Base-by-base conservation (phyloP, 2,329 filamentous ascomycete species). In the Alternaria arborescens region DNA sequence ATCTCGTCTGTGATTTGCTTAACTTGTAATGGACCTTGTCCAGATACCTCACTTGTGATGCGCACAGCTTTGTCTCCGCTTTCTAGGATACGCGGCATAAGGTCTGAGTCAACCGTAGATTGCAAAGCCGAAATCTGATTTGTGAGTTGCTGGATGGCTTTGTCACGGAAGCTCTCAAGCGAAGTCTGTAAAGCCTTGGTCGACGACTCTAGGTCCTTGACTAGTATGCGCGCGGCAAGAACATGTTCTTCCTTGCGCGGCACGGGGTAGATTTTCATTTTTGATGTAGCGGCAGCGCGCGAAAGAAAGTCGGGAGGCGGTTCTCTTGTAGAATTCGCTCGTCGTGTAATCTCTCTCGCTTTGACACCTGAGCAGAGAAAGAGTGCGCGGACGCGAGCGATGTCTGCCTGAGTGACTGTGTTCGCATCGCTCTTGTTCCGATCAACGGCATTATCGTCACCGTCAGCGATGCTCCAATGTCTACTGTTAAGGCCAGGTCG, bases 301-400 rank as follows among this genome's bases (percentile, higher is more conserved):
- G 47, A 75, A 36, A 82, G 77, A 44, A 80, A 80, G 4, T 62
- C 53, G 1, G 77, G 67, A 3, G 75, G 67, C 22, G 75, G 52
- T 3, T 71, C 62, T 14, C 76, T 76, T 0, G 74, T 65, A 36
- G 83, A 82, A 44, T 89, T 80, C 4, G 90, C 88, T 47, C 90
- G 87, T 4, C 88, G 86, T 28, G 85, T 84, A 55, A 97, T 91
- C 72, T 95, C 92, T 71, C 89, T 89, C 0, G 94, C 94, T 79
- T 96, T 97, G 72, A 97, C 89, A n/a, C 93, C 94, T 0, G 93
- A 92, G 64, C 89, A 91, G 22, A 97, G 83, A 41, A 97, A 86
- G 8, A 96, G 83, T 0, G 92, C 87, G 58, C 88, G 86, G 3
- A 94, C 85, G n/a, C 93, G 89, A 16, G 91, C 91, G 54, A 97